Conservation (phyloP, 345 rosid genomes). For the Passiflora organensis region DNA sequence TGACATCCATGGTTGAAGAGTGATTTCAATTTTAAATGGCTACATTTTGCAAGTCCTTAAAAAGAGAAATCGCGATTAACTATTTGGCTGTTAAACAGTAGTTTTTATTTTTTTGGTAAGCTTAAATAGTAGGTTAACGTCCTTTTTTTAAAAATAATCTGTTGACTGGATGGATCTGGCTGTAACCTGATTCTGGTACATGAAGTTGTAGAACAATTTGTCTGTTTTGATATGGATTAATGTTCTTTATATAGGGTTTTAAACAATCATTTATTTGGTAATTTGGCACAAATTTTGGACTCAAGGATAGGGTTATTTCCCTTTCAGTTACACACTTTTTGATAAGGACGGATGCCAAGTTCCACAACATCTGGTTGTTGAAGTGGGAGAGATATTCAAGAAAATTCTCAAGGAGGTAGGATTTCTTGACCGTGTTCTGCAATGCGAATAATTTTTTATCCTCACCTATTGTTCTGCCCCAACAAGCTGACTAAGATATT, state of each 20-base stretch:
- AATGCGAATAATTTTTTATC: neutral
- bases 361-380: conserved; percentile 54
- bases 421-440: conserved; percentile 9
- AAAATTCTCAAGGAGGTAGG: conserved; percentile 72
- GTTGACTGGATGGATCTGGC: too few relatives aligned
- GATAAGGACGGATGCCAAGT: conserved; percentile 60
- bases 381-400: conserved; percentile 75
- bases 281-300: conserved; percentile 9
- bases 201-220: too few relatives aligned
- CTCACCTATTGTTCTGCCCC: neutral
- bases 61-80: too few relatives aligned
- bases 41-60: too few relatives aligned
- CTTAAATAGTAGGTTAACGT: neutral
- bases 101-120: neutral
- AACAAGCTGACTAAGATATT: conserved; percentile 1
- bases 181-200: too few relatives aligned
- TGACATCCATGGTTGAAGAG: too few relatives aligned
- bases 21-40: too few relatives aligned
- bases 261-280: neutral
- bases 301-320: conserved; percentile 18
- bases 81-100: too few relatives aligned
- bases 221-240: neutral
- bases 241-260: neutral
- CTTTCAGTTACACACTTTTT: conserved; percentile 57
- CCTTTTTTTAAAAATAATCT: too few relatives aligned